Evolutionary conservation across 495 filamentous ascomycete species (phyloP).

Genomic region (Cetradonia linearis): DNA sequence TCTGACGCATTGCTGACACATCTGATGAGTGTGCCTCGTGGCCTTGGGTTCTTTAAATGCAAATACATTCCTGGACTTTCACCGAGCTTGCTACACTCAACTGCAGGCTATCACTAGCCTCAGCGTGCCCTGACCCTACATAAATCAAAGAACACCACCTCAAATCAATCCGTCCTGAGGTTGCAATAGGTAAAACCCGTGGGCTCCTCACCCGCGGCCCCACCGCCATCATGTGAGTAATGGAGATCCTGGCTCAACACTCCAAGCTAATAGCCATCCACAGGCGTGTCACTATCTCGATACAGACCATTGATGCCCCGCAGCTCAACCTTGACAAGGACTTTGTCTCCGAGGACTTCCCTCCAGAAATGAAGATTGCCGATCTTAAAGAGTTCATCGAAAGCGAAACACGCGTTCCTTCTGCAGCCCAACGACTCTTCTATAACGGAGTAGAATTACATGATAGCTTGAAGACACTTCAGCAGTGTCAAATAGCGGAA

Average conservation of each 20-base stretch:
- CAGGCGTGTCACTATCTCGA: slow-evolving; percentile 80
- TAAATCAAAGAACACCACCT: neutral
- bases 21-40: neutral
- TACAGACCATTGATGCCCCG: slow-evolving; percentile 52
- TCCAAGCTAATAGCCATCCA: slow-evolving; percentile 12
- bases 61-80: neutral
- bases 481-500: slow-evolving; percentile 71
- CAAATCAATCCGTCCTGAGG: neutral
- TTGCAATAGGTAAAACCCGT: neutral
- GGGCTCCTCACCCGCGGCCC: slow-evolving; percentile 5
- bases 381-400: slow-evolving; percentile 78
- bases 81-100: neutral
- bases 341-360: slow-evolving; percentile 75
- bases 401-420: slow-evolving; percentile 47
- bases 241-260: neutral
- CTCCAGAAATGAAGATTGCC: slow-evolving; percentile 70
- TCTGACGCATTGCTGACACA: neutral
- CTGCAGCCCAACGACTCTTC: slow-evolving; percentile 51
- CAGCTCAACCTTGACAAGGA: slow-evolving; percentile 57
- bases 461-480: slow-evolving; percentile 67
- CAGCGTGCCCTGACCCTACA: neutral
- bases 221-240: slow-evolving; percentile 18
- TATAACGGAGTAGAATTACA: slow-evolving; percentile 78
- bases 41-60: neutral
- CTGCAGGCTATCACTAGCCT: neutral